Evolutionary conservation across 129 eudicot species (phyloP), one percentile per base, ranked within the genome.

Genomic region (Chrysanthemum makinoi): DNA sequence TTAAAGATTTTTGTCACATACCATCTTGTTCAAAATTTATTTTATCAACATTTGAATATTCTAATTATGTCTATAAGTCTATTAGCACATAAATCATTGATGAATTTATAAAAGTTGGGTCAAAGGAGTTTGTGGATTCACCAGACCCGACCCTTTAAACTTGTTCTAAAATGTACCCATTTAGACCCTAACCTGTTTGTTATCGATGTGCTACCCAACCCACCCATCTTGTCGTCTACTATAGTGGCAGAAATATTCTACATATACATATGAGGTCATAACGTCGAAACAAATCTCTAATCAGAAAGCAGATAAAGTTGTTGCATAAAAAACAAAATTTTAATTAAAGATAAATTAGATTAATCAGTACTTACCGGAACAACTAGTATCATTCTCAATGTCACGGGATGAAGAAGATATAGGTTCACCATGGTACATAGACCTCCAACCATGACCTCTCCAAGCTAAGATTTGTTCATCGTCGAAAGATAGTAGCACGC

Each of bases 391-490:
- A 10, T 62, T 64, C 39, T 78, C 63, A 19, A 20, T 52, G 44
- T 33, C 49, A 17, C 65, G 53, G 24, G 46, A 56, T 8, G 73
- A 65, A 47, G 70, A 65, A 51, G 65, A 10, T 22, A 78, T 53
- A 44, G 84, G 83, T 10, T 70, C 74, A 39, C 77, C 83, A 52
- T 59, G 82, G 77, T 84, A 88, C 89, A 86, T 86, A 10, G 97
- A 81, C 73, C 83, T 88, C 99, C 99, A 95, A 30, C 73, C 83
- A 19, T 72, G 86, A 44, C 99, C 97, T 72, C 99, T 90, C 97
- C 97, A 95, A 87, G 86, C 88, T 75, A 95, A 72, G 68, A 95
- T 95, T 69, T 95, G 99, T 74, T 95, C 97, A 24, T 95, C 97
- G 39, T 95, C 99, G 51, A 95, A 95, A 8, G 99, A 95, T 63